Evolutionary conservation across 2,329 filamentous ascomycete genomes (phyloP).

Genomic region (Colletotrichum sidae): DNA sequence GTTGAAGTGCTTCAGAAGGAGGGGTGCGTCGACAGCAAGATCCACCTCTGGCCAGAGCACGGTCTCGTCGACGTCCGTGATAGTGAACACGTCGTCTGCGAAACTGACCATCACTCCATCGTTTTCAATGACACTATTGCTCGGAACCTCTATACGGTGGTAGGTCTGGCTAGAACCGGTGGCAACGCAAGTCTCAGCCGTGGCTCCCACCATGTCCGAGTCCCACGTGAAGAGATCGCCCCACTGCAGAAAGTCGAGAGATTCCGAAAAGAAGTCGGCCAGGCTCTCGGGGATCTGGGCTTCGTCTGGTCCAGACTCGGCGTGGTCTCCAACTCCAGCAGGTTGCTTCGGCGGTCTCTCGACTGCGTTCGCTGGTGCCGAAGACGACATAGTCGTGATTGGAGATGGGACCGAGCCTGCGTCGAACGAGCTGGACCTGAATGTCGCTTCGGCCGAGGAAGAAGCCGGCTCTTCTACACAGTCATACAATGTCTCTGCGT

Average conservation of each 20-base stretch:
- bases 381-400: not conserved
- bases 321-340: not conserved
- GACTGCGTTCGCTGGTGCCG: not conserved
- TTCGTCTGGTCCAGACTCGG: not conserved
- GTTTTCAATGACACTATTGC: not conserved
- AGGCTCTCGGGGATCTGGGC: not conserved
- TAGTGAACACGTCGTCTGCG: not conserved
- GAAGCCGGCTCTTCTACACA: not conserved
- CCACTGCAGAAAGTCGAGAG: conserved; percentile 16
- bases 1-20: conserved; percentile 14
- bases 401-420: not conserved
- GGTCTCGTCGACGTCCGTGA: not conserved
- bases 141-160: too few species aligned
- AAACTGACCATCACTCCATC: too few species aligned
- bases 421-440: conserved; percentile 3
- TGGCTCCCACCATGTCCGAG: not conserved
- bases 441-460: not conserved
- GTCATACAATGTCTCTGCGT: too few species aligned
- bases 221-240: conserved; percentile 11
- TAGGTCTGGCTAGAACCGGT: too few species aligned
- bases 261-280: conserved; percentile 1
- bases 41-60: not conserved
- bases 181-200: too few species aligned
- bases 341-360: not conserved
- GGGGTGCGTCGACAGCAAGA: conserved; percentile 1